A percentile compares a stretch with the other conserved stretches of the same genome.
Conservation (phyloP, 805 yeast genomes). For the Nakazawaea sp. region DNA sequence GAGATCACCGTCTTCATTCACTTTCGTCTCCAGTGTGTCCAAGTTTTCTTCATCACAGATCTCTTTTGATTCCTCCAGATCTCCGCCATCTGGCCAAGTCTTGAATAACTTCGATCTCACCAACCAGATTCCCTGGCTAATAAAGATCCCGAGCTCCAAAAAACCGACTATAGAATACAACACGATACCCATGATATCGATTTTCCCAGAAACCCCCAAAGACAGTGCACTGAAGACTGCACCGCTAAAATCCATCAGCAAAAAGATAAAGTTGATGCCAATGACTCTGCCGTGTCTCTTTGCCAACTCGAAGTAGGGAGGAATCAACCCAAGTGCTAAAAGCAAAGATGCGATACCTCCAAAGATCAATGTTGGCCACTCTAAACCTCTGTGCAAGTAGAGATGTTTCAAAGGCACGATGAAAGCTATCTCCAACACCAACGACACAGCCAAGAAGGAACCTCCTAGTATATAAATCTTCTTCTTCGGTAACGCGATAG, state of each 20-base stretch:
- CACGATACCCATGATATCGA: slow-evolving; percentile 75
- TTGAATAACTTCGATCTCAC: slow-evolving; percentile 28
- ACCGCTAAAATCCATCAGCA: slow-evolving; percentile 71
- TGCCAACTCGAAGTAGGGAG: slow-evolving; percentile 81
- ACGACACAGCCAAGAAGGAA: slow-evolving; percentile 33
- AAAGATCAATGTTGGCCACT: slow-evolving; percentile 76
- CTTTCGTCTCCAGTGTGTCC: slow-evolving; percentile 1
- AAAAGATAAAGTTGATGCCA: slow-evolving; percentile 81
- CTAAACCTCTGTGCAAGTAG: slow-evolving; percentile 26
- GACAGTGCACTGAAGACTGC: slow-evolving; percentile 69
- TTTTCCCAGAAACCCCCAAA: slow-evolving; percentile 38
- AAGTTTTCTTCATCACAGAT: slow-evolving; percentile 11
- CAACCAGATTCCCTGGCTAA: slow-evolving; percentile 69
- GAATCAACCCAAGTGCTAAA: slow-evolving; percentile 72
- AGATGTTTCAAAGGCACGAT: slow-evolving; percentile 62
- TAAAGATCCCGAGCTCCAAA: slow-evolving; percentile 72
- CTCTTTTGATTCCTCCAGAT: slow-evolving; percentile 1
- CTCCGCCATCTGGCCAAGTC: neutral
- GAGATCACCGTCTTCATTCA: slow-evolving; percentile 1
- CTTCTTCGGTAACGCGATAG: slow-evolving; percentile 3
- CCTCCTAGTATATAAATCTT: slow-evolving; percentile 24
- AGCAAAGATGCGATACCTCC: slow-evolving; percentile 77
- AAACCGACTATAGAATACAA: slow-evolving; percentile 69
- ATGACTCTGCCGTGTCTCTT: slow-evolving; percentile 79
- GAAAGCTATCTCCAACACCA: slow-evolving; percentile 65